phyloP scores from a whole-genome alignment of 192 early-diverging fungal species.

The Podila horticola region DNA sequence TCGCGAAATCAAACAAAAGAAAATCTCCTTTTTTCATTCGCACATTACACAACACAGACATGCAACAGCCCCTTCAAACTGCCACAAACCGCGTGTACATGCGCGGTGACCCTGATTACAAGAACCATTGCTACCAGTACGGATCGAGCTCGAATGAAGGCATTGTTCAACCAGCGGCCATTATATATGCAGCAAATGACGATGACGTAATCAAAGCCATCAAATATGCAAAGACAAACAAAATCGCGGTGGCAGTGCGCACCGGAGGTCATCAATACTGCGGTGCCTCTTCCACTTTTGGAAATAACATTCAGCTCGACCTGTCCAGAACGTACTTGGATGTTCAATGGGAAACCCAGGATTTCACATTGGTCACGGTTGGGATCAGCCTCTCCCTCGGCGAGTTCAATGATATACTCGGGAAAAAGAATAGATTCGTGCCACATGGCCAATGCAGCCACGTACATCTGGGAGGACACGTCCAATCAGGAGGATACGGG shows the following conservation, averaged over 20 bases:
- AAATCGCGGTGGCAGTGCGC: slow-evolving; percentile 26
- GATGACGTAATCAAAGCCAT: slow-evolving; percentile 22
- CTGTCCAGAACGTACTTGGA: slow-evolving; percentile 27
- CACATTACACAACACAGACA: too few species aligned
- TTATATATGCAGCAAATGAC: too few species aligned
- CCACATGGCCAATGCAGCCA: slow-evolving; percentile 32
- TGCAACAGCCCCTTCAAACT: too few species aligned
- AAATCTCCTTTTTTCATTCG: too few species aligned
- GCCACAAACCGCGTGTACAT: too few species aligned
- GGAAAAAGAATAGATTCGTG: slow-evolving; percentile 25
- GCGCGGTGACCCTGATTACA: too few species aligned
- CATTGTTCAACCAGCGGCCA: too few species aligned
- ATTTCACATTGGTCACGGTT: slow-evolving; percentile 25
- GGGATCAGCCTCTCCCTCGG: slow-evolving; percentile 32
- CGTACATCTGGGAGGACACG: slow-evolving; percentile 40
- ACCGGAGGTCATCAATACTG: slow-evolving; percentile 38
- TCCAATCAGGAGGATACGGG: slow-evolving; percentile 50
- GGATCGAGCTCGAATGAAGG: too few species aligned
- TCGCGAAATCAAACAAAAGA: too few species aligned
- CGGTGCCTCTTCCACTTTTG: slow-evolving; percentile 18
- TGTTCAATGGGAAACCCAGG: slow-evolving; percentile 26
- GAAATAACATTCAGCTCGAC: slow-evolving; percentile 28
- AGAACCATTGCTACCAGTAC: too few species aligned
- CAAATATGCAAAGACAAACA: slow-evolving; percentile 5
- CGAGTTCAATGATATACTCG: slow-evolving; percentile 28